phyloP scores from a whole-genome alignment of 2,329 filamentous ascomycete species.

The Fusarium secorum region DNA sequence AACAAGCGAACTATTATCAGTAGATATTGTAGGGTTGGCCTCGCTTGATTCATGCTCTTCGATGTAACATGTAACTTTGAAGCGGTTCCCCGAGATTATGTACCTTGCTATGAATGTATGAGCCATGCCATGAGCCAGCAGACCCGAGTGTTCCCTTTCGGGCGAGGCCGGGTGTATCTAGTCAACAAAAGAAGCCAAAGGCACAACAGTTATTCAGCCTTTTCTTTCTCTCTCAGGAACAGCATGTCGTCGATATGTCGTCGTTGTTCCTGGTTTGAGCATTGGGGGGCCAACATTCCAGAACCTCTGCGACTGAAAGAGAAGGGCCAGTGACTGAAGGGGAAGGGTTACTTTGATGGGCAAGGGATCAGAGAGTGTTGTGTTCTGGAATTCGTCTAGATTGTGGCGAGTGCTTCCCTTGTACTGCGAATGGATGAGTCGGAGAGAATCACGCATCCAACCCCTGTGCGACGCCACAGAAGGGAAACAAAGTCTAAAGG shows the following conservation, averaged over 20 bases:
- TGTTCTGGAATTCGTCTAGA: conserved; percentile 35
- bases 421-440: conserved; percentile 21
- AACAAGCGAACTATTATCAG: conserved; percentile 10
- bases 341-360: conserved; percentile 9
- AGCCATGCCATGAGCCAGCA: conserved; percentile 19
- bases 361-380: conserved; percentile 25
- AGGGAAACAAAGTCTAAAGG: neutral
- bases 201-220: neutral
- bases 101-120: neutral
- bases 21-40: conserved; percentile 13
- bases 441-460: conserved; percentile 28
- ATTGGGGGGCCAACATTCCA: conserved; percentile 34
- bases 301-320: neutral
- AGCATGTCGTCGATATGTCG: neutral
- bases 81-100: conserved; percentile 28
- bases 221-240: neutral
- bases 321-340: conserved; percentile 14
- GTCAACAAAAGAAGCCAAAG: conserved; percentile 28
- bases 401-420: conserved; percentile 34
- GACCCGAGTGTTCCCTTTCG: conserved; percentile 22
- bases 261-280: conserved; percentile 18
- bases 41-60: conserved; percentile 26
- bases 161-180: conserved; percentile 27
- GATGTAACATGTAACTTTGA: conserved; percentile 20
- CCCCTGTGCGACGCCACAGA: conserved; percentile 20